phyloP scores from a whole-genome alignment of 352 stramenopile genomes.

The Peronospora destructor region DNA sequence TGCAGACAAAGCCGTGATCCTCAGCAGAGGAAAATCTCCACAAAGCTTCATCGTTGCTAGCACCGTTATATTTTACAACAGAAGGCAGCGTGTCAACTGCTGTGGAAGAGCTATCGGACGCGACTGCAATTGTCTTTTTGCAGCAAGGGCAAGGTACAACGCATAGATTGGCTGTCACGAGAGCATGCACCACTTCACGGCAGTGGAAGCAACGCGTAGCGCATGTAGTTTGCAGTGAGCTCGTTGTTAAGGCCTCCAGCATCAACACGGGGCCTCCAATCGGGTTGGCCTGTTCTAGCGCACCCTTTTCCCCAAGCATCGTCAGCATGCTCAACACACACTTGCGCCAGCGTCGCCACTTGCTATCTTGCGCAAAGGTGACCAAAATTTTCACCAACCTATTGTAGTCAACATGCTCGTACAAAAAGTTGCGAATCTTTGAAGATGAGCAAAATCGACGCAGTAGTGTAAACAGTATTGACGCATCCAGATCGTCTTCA shows the following conservation, averaged over 20 bases:
- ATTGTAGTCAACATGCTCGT: constrained; percentile 42
- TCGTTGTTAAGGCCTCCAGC: constrained; percentile 12
- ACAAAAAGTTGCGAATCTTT: constrained; percentile 31
- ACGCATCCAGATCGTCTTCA: constrained; percentile 40
- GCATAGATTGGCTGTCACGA: constrained; percentile 22
- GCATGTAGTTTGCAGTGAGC: constrained; percentile 18
- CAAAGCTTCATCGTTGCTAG: constrained; percentile 2
- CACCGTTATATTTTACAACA: constrained; percentile 20
- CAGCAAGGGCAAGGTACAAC: constrained; percentile 39
- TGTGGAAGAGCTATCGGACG: constrained; percentile 23
- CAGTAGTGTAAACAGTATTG: constrained; percentile 35
- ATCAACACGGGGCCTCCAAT: constrained; percentile 11
- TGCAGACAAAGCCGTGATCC: constrained; percentile 36
- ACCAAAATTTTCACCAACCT: constrained; percentile 36
- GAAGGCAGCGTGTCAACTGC: constrained; percentile 26
- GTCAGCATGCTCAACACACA: constrained; percentile 31
- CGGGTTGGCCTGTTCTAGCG: constrained; percentile 27
- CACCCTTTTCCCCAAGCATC: constrained; percentile 45
- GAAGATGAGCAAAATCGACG: constrained; percentile 34
- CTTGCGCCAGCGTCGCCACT: constrained; percentile 38
- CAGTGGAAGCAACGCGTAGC: constrained; percentile 54
- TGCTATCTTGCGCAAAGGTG: constrained; percentile 22
- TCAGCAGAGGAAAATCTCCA: constrained; percentile 4
- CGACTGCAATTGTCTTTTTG: constrained; percentile 35
- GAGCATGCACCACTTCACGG: constrained; percentile 43